A percentile compares a stretch with the other conserved stretches of the same genome.
phyloP scores from a whole-genome alignment of 192 early-diverging fungal genomes.

The Pecoramyces ruminantium region DNA sequence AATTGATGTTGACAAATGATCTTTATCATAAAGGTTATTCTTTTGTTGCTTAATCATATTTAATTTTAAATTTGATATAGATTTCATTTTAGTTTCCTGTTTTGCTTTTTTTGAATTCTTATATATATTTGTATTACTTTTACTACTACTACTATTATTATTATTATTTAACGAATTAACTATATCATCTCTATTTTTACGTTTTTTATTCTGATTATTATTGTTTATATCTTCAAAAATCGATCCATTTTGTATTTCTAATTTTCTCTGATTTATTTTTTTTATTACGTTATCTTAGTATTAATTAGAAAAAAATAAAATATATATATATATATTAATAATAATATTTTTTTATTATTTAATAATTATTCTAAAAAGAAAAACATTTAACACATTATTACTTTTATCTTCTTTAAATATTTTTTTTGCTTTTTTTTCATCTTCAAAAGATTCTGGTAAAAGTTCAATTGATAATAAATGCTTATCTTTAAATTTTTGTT shows the following conservation, averaged over 20 bases:
- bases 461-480: slow-evolving; percentile 39
- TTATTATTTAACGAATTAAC: background rate
- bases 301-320: too few relatives aligned
- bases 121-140: background rate
- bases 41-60: background rate
- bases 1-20: background rate
- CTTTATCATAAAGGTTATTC: background rate
- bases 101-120: background rate
- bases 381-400: too few relatives aligned
- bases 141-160: background rate
- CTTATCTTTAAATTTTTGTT: slow-evolving; percentile 30
- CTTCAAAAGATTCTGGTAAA: slow-evolving; percentile 25
- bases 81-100: background rate
- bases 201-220: background rate
- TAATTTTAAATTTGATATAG: background rate
- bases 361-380: too few relatives aligned
- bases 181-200: background rate
- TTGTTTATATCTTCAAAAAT: background rate
- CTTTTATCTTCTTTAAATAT: background rate
- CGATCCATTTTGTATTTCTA: background rate
- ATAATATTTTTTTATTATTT: too few relatives aligned
- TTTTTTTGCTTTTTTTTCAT: slow-evolving; percentile 27
- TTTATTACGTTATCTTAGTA: background rate
- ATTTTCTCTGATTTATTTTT: background rate
- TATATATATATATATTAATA: too few relatives aligned